Evolutionary conservation across 163 green algal species (phyloP).

Genomic region (Chlorella variabilis): DNA sequence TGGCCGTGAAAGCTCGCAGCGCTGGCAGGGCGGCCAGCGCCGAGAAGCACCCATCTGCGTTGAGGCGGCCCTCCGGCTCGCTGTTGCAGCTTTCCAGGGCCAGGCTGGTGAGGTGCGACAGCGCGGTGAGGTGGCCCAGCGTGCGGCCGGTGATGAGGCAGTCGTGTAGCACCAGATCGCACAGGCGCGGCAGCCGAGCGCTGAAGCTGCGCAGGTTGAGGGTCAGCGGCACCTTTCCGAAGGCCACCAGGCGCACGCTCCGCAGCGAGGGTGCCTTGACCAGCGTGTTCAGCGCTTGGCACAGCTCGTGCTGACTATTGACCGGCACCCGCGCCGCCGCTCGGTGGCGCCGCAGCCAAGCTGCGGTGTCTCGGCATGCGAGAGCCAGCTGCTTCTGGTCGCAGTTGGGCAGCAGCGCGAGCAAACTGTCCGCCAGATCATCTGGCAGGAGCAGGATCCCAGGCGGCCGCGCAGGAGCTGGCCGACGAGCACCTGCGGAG

Average conservation of each 20-base stretch:
- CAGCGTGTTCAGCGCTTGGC: neutral
- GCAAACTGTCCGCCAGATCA: too few relatives aligned
- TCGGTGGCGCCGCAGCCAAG: too few relatives aligned
- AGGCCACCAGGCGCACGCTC: neutral
- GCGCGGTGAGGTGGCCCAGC: neutral
- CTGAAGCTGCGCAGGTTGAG: neutral
- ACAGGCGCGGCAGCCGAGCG: neutral
- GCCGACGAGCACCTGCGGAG: too few relatives aligned
- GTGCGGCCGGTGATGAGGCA: neutral
- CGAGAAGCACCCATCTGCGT: neutral
- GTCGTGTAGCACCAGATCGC: neutral
- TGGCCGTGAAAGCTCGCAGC: neutral
- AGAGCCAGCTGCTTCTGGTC: too few relatives aligned
- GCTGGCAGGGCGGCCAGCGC: neutral
- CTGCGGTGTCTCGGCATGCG: too few relatives aligned
- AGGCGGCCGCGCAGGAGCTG: too few relatives aligned
- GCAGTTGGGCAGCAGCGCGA: too few relatives aligned
- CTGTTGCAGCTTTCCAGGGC: neutral
- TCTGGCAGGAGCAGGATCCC: too few relatives aligned
- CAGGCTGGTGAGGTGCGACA: neutral
- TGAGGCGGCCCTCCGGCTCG: neutral
- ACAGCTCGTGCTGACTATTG: neutral
- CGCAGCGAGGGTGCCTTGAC: neutral
- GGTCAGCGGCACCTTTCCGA: neutral
- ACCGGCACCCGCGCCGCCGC: too few relatives aligned